These are phyloP conservation scores for Phytopythium mirpurense DNA, from an alignment of 352 stramenopile species.

Conservation along the genomic window DNA sequence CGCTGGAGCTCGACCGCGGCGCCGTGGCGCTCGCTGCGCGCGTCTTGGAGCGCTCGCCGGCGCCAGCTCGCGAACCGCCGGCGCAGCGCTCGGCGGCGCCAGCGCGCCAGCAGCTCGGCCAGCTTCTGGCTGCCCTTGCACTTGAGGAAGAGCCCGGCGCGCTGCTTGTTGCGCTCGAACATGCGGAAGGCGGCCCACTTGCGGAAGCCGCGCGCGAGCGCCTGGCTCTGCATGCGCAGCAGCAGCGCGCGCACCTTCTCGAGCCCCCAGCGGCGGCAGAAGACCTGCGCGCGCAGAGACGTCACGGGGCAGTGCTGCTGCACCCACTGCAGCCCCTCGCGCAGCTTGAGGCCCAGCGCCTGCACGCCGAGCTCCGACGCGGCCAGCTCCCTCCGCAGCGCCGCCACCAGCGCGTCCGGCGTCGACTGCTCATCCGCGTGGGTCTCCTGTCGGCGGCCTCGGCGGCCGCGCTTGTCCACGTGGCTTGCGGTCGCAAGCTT, in stretches of 20 bases:
- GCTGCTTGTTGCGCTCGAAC: conserved; percentile 73
- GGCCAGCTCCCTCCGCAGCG: conserved; percentile 70
- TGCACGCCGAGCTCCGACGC: conserved; percentile 76
- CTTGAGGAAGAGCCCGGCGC: conserved; percentile 78
- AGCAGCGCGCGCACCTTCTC: conserved; percentile 82
- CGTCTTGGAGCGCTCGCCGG: conserved; percentile 35
- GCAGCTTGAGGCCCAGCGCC: conserved; percentile 62
- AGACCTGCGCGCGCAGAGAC: conserved; percentile 78
- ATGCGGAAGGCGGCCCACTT: conserved; percentile 67
- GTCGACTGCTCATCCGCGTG: no score
- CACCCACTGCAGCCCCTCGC: conserved; percentile 82
- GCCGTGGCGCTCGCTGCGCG: conserved; percentile 49
- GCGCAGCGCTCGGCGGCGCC: conserved; percentile 44
- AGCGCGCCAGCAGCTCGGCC: conserved; percentile 56
- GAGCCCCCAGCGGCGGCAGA: conserved; percentile 81
- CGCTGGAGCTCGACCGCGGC: conserved; percentile 74
- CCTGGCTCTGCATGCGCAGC: conserved; percentile 54
- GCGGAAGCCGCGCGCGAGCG: conserved; percentile 55
- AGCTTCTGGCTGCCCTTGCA: conserved; percentile 77
- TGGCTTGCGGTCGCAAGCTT: conserved; percentile 43
- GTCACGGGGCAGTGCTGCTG: conserved; percentile 79
- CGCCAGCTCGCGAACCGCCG: conserved; percentile 50
- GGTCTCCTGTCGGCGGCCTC: no score
- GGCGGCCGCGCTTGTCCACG: conserved; percentile 25
- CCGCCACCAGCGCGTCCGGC: conserved; percentile 13